phyloP scores from a whole-genome alignment of 2,329 filamentous ascomycete species.

The Elsinoe batatas region DNA sequence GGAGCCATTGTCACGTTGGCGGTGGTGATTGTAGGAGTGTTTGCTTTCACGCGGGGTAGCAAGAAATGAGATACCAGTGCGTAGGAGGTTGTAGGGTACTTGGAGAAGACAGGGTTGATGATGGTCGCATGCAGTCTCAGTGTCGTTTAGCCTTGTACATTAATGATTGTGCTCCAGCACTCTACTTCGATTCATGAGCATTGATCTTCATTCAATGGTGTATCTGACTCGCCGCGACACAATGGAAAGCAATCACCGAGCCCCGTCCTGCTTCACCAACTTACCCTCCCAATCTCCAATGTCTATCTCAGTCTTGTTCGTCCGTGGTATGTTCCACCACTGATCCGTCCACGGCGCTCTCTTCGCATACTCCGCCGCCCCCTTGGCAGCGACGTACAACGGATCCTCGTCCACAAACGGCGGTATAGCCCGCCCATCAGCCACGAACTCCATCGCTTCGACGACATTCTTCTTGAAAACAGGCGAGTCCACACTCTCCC shows the following conservation, averaged over 20 bases:
- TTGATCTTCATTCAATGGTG: neutral
- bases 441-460: neutral
- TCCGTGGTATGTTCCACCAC: neutral
- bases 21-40: conserved; percentile 87
- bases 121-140: neutral
- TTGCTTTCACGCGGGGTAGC: conserved; percentile 52
- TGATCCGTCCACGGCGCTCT: neutral
- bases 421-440: neutral
- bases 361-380: neutral
- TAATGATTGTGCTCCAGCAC: no score
- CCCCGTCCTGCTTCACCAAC: neutral
- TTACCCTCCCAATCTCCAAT: no score
- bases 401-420: neutral
- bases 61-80: neutral
- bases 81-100: neutral
- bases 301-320: no score
- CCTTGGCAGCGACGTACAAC: neutral
- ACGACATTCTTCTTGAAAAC: neutral
- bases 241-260: neutral
- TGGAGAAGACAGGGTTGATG: neutral
- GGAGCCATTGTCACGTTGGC: conserved; percentile 93
- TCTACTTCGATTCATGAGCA: neutral
- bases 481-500: neutral
- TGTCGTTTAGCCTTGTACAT: no score
- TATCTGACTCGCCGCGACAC: no score